Percentiles rank a stretch among this genome's conserved stretches.
These are phyloP conservation scores for Primulina eburnea DNA, from an alignment of 257 asterid genomes.

Conservation along the genomic window DNA sequence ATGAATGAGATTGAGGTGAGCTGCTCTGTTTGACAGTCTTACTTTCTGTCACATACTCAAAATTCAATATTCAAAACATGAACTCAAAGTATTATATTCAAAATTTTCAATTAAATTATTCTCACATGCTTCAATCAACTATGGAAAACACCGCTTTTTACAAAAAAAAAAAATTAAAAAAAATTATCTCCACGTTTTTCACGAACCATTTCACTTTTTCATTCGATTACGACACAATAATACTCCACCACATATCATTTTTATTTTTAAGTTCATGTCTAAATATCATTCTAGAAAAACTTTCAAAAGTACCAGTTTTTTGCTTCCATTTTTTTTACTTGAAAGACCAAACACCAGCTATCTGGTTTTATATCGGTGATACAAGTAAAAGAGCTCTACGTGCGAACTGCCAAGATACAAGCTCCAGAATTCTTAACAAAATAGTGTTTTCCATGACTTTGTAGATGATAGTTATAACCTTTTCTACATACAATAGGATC, in stretches of 20 bases:
- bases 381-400: not conserved
- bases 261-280: not conserved
- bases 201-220: not conserved
- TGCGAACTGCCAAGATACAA: conserved; percentile 2
- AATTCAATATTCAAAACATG: not conserved
- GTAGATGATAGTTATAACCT: not conserved
- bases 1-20: conserved; percentile 76
- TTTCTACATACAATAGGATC: not conserved
- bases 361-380: not conserved
- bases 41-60: conserved; percentile 11
- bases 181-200: not conserved
- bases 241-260: not conserved
- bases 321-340: not conserved
- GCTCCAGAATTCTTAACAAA: not conserved
- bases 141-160: not conserved
- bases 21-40: conserved; percentile 9
- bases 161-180: too few species aligned
- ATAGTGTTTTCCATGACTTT: not conserved
- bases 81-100: not conserved
- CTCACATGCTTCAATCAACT: not conserved
- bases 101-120: too few species aligned
- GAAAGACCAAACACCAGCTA: not conserved
- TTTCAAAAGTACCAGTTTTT: not conserved
- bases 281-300: not conserved
- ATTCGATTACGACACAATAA: not conserved